Percentiles rank a stretch among this genome's conserved stretches.
Evolutionary conservation across 1,284 basidiomycete species (phyloP).

Genomic region (Ustilago trichophora): DNA sequence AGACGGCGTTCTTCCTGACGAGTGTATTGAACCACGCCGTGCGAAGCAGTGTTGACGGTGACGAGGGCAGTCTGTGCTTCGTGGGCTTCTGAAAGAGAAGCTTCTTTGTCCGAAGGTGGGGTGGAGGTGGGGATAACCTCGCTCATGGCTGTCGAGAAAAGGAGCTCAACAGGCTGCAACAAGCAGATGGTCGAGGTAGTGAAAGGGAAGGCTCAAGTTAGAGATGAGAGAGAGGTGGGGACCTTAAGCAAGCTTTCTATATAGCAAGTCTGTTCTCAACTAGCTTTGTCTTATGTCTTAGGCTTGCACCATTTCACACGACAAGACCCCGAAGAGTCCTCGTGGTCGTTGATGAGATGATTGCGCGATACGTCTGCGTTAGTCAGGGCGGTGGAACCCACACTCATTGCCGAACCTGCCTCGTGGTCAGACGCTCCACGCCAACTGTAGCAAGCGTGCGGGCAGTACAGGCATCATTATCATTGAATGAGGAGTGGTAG

Average conservation of each 20-base stretch:
- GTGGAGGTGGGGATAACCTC: conserved; percentile 11
- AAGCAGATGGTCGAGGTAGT: too few species aligned
- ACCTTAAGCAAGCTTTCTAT: too few species aligned
- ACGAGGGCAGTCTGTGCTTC: conserved; percentile 6
- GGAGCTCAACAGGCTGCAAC: too few species aligned
- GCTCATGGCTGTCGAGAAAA: conserved; percentile 8
- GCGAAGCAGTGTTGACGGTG: conserved; percentile 13
- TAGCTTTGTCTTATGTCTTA: too few species aligned
- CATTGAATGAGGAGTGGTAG: too few species aligned
- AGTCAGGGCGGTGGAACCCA: conserved; percentile 6
- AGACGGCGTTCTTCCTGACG: conserved; percentile 46
- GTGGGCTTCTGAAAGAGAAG: conserved; percentile 14
- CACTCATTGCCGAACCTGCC: conserved; percentile 10
- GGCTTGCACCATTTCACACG: neutral
- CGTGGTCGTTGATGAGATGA: neutral
- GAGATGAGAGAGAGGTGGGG: too few species aligned
- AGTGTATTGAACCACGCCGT: conserved; percentile 37
- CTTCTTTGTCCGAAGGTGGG: conserved; percentile 15
- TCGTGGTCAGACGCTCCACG: neutral
- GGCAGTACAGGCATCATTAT: neutral
- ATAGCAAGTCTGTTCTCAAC: too few species aligned
- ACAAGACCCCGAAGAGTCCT: neutral
- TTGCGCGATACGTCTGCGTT: conserved; percentile 6
- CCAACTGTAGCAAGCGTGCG: neutral
- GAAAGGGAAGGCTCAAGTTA: neutral